phyloP scores from a whole-genome alignment of 75 land plant species.

The Selaginella moellendorffii region DNA sequence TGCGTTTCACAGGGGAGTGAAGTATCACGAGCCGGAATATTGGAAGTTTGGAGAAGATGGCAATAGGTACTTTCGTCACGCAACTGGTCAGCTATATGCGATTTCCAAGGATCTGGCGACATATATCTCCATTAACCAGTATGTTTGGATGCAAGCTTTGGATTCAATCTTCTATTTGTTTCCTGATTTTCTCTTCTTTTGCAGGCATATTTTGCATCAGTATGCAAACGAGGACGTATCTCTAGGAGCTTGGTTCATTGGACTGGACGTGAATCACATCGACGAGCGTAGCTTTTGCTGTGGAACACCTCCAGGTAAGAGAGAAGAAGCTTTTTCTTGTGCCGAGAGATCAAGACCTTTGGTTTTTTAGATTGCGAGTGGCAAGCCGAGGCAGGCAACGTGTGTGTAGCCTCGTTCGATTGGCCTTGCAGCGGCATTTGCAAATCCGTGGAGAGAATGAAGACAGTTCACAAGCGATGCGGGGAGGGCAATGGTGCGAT shows the following conservation, averaged over 20 bases:
- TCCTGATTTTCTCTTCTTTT: background rate
- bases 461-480: slow-evolving; percentile 59
- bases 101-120: slow-evolving; percentile 67
- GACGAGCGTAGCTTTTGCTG: slow-evolving; percentile 61
- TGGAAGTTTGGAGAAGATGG: slow-evolving; percentile 84
- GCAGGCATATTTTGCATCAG: slow-evolving; percentile 44
- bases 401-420: too few species aligned
- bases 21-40: slow-evolving; percentile 71
- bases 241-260: slow-evolving; percentile 65
- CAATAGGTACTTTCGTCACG: slow-evolving; percentile 68
- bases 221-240: slow-evolving; percentile 78
- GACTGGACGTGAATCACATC: slow-evolving; percentile 58
- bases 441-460: slow-evolving; percentile 55
- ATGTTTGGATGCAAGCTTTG: slow-evolving; percentile 4
- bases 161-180: background rate
- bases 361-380: too few species aligned
- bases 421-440: too few species aligned
- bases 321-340: too few species aligned
- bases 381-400: too few species aligned
- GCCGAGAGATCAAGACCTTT: too few species aligned
- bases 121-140: slow-evolving; percentile 56
- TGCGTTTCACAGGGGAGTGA: slow-evolving; percentile 40
- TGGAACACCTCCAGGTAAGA: slow-evolving; percentile 59
- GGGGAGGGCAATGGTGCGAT: slow-evolving; percentile 59
- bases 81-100: slow-evolving; percentile 68